A percentile compares a stretch with the other conserved stretches of the same genome.
These are phyloP conservation scores for Solanum chacoense DNA, from an alignment of 305 asterid genomes.

Conservation along the genomic window DNA sequence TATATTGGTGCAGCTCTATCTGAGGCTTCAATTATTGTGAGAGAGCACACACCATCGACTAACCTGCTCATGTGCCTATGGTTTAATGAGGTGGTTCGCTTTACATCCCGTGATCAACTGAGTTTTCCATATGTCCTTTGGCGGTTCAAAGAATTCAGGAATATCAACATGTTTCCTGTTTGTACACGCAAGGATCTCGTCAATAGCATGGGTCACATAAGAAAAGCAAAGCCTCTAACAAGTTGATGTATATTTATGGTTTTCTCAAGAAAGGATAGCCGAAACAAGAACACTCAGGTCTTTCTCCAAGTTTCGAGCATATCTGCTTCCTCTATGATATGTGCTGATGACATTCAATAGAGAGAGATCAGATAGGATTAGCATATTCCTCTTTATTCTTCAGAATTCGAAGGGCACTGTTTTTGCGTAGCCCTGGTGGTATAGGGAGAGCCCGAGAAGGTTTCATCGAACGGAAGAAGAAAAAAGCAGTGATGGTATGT, in stretches of 20 bases:
- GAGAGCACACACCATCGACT: slow-evolving; percentile 65
- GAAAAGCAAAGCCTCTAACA: slow-evolving; percentile 81
- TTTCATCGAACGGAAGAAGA: neutral
- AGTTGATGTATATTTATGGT: slow-evolving; percentile 14
- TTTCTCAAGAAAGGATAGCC: neutral
- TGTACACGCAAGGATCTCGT: slow-evolving; percentile 94
- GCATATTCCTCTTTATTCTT: neutral
- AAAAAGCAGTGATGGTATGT: neutral
- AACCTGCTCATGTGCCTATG: slow-evolving; percentile 81
- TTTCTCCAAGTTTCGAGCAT: neutral
- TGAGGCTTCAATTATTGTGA: slow-evolving; percentile 92
- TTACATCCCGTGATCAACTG: slow-evolving; percentile 91
- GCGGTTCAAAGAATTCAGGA: slow-evolving; percentile 56
- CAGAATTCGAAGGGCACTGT: neutral
- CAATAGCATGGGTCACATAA: slow-evolving; percentile 91
- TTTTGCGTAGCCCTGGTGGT: neutral
- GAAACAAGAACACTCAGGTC: neutral
- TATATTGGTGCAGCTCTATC: slow-evolving; percentile 58
- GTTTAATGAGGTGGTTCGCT: slow-evolving; percentile 92
- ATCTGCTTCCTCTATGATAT: neutral
- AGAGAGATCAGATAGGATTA: neutral
- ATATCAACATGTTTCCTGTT: slow-evolving; percentile 78
- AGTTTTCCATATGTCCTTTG: slow-evolving; percentile 90
- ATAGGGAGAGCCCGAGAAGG: neutral
- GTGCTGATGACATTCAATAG: neutral